These are phyloP conservation scores for Trametes maxima DNA, from an alignment of 768 basidiomycete species.

Conservation along the genomic window DNA sequence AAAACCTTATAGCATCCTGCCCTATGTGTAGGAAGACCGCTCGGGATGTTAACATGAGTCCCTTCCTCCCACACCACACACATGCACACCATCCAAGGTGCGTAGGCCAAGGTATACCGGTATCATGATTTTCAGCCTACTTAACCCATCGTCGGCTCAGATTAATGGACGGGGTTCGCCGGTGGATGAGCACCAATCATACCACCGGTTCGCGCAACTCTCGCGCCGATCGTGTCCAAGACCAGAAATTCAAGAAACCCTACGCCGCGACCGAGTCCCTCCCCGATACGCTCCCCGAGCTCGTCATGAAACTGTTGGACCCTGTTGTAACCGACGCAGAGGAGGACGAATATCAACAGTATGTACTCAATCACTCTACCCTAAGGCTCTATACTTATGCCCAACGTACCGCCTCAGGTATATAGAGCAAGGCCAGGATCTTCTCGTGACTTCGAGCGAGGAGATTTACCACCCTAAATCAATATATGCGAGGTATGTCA, in stretches of 20 bases:
- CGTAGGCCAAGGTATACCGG: neutral
- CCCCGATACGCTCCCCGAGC: conserved; percentile 52
- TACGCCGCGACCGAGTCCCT: conserved; percentile 26
- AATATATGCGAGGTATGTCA: conserved; percentile 25
- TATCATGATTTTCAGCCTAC: neutral
- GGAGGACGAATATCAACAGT: conserved; percentile 75
- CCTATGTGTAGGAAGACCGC: conserved; percentile 61
- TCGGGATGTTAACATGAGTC: conserved; percentile 69
- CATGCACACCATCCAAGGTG: conserved; percentile 42
- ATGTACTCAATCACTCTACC: conserved; percentile 20
- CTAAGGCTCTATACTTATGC: conserved; percentile 4
- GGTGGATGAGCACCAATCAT: conserved; percentile 70
- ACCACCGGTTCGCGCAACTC: conserved; percentile 44
- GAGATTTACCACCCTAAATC: conserved; percentile 18
- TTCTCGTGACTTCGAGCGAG: conserved; percentile 58
- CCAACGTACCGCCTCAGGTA: conserved; percentile 48
- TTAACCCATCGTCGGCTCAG: conserved; percentile 37
- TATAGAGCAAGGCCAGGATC: conserved; percentile 71
- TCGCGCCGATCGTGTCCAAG: conserved; percentile 41
- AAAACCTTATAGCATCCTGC: neutral
- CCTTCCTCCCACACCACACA: conserved; percentile 64
- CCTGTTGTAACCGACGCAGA: conserved; percentile 59
- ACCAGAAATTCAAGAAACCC: conserved; percentile 26
- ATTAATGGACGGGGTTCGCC: conserved; percentile 75
- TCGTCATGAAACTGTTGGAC: conserved; percentile 60